Percentiles rank a stretch among this genome's conserved stretches.
Conservation (phyloP, 352 stramenopile species). For the Phytopythium vexans region DNA sequence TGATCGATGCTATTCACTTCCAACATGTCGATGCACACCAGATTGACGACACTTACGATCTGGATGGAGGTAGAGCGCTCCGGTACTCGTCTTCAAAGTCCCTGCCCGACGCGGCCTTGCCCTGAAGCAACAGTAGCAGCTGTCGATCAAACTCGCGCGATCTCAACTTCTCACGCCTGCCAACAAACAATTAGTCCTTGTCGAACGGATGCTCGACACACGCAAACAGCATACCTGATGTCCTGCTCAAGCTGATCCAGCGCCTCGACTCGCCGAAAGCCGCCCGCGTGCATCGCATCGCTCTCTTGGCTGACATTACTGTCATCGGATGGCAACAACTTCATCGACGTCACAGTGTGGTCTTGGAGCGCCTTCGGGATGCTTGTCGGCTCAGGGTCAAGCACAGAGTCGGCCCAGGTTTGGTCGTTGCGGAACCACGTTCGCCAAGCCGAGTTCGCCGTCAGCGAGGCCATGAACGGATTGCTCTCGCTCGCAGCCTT, state of each 20-base stretch:
- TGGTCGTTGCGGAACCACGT: constrained; percentile 44
- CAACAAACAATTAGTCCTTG: constrained; percentile 2
- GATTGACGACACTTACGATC: too few species aligned
- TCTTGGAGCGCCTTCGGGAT: constrained; percentile 22
- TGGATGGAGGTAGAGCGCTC: background rate
- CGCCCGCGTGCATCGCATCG: background rate
- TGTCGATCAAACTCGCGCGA: constrained; percentile 44
- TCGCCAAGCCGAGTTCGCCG: constrained; percentile 43
- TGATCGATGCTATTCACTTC: too few species aligned
- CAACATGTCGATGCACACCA: too few species aligned
- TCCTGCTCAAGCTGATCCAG: constrained; percentile 37
- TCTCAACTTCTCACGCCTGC: constrained; percentile 34
- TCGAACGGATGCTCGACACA: background rate
- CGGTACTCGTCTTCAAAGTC: constrained; percentile 44
- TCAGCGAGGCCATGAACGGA: constrained; percentile 45
- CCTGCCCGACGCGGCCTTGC: constrained; percentile 50
- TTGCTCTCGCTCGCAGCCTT: constrained; percentile 19
- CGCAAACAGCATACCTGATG: constrained; percentile 34
- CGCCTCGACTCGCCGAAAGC: background rate
- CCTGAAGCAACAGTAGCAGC: constrained; percentile 55
- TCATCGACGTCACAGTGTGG: constrained; percentile 9
- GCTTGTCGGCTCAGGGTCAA: constrained; percentile 47
- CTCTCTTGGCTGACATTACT: constrained; percentile 6
- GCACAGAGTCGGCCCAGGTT: constrained; percentile 8
- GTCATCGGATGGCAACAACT: constrained; percentile 7